These are phyloP conservation scores for Kodamaea sp. DNA, from an alignment of 1,139 yeast genomes.

Conservation along the genomic window DNA sequence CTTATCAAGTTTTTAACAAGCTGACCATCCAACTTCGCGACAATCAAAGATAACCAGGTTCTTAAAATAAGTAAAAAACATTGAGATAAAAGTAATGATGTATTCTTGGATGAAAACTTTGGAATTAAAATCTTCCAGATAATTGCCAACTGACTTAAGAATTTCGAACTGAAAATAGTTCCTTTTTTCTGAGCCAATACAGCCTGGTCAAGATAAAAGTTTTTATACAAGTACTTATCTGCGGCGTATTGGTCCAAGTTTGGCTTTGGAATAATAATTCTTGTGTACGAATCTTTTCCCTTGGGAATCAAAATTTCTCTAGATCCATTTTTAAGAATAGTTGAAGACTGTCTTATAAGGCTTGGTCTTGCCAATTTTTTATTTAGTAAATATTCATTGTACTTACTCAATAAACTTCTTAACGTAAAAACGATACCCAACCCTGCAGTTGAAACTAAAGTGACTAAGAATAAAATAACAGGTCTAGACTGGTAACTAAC, in stretches of 20 bases:
- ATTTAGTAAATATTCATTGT: slow-evolving; percentile 29
- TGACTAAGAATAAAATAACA: slow-evolving; percentile 41
- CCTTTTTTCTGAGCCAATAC: slow-evolving; percentile 27
- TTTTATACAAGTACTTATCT: slow-evolving; percentile 60
- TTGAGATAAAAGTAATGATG: slow-evolving; percentile 65
- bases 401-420: slow-evolving; percentile 28
- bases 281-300: slow-evolving; percentile 37
- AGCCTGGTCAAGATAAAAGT: slow-evolving; percentile 40
- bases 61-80: slow-evolving; percentile 73
- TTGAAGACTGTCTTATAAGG: slow-evolving; percentile 42
- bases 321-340: slow-evolving; percentile 49
- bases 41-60: slow-evolving; percentile 82
- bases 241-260: slow-evolving; percentile 62
- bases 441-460: slow-evolving; percentile 43
- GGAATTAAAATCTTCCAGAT: slow-evolving; percentile 85
- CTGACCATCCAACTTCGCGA: slow-evolving; percentile 89
- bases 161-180: slow-evolving; percentile 56
- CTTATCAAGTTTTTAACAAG: slow-evolving; percentile 87
- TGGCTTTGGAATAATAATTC: slow-evolving; percentile 58
- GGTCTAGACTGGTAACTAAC: slow-evolving; percentile 46
- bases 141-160: slow-evolving; percentile 68
- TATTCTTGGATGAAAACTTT: slow-evolving; percentile 61
- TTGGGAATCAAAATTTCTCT: slow-evolving; percentile 55
- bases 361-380: slow-evolving; percentile 32
- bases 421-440: slow-evolving; percentile 37